These are phyloP conservation scores for Cercospora berteroae DNA, from an alignment of 2,329 filamentous ascomycete species.

Conservation along the genomic window DNA sequence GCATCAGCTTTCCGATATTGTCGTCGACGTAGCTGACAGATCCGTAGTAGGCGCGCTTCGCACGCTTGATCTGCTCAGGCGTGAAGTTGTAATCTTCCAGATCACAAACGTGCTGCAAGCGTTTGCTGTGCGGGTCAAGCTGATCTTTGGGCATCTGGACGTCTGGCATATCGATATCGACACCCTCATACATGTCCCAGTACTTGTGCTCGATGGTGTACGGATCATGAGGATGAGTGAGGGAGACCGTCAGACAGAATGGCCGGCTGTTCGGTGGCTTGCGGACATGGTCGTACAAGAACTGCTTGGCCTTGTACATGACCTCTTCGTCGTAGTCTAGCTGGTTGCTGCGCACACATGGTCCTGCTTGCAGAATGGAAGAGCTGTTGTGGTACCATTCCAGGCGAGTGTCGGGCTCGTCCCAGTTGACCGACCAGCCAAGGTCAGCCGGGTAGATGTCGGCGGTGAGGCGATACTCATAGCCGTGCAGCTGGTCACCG, in stretches of 20 bases:
- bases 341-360: constrained; percentile 88
- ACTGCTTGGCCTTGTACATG: constrained; percentile 87
- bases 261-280: constrained; percentile 70
- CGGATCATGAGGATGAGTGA: constrained; percentile 92
- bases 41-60: constrained; percentile 85
- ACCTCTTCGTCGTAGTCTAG: constrained; percentile 95
- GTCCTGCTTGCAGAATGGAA: constrained; percentile 85
- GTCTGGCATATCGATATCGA: constrained; percentile 81
- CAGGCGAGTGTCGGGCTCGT: constrained; percentile 75
- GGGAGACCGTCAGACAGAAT: constrained; percentile 85
- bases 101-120: constrained; percentile 81
- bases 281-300: constrained; percentile 86
- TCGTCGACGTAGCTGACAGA: constrained; percentile 93
- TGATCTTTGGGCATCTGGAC: constrained; percentile 75
- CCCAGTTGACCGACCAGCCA: constrained; percentile 95
- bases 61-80: constrained; percentile 80
- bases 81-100: constrained; percentile 80
- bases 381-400: constrained; percentile 98
- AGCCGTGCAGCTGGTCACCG: constrained; percentile 90
- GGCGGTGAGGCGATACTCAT: constrained; percentile 86
- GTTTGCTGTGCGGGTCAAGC: constrained; percentile 82
- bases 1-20: constrained; percentile 79
- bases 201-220: constrained; percentile 93
- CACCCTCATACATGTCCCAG: constrained; percentile 87
- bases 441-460: constrained; percentile 95